Evolutionary conservation across 2,329 filamentous ascomycete species (phyloP).

Genomic region (Calonectria pauciramosa): DNA sequence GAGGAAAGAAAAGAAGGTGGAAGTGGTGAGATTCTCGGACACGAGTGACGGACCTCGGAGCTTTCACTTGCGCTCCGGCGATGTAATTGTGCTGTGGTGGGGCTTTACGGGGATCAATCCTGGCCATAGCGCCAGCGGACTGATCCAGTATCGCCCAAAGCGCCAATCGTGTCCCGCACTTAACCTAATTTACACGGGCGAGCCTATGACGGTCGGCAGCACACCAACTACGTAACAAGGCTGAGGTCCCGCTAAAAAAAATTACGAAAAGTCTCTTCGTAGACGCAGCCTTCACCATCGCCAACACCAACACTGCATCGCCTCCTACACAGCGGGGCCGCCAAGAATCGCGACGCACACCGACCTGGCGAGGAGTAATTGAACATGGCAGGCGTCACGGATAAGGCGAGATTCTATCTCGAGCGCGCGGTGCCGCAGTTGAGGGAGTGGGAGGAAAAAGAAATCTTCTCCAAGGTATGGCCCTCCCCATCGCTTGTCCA

Average conservation of each 20-base stretch:
- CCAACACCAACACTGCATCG: background rate
- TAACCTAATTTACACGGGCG: constrained; percentile 28
- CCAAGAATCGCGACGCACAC: background rate
- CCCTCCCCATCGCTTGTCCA: background rate
- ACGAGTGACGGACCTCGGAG: constrained; percentile 42
- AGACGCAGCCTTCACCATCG: background rate
- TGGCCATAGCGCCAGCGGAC: constrained; percentile 26
- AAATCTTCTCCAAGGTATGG: constrained; percentile 84
- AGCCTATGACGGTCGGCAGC: background rate
- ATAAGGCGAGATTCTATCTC: constrained; percentile 95
- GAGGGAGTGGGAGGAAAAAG: constrained; percentile 91
- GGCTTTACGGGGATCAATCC: constrained; percentile 32
- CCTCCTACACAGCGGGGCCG: background rate
- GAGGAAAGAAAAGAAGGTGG: constrained; percentile 27
- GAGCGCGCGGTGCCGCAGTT: constrained; percentile 94
- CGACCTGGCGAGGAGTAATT: background rate
- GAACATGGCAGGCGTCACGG: constrained; percentile 84
- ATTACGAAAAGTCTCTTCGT: constrained; percentile 14
- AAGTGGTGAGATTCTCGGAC: constrained; percentile 46
- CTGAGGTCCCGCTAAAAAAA: constrained; percentile 39
- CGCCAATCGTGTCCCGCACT: constrained; percentile 12
- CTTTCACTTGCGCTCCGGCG: constrained; percentile 43
- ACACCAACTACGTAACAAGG: constrained; percentile 26
- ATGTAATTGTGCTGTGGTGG: constrained; percentile 42
- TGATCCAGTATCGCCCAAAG: constrained; percentile 16